A percentile compares a stretch with the other conserved stretches of the same genome.
These are phyloP conservation scores for Termitomyces sp. DNA, from an alignment of 768 basidiomycete genomes.

Conservation along the genomic window DNA sequence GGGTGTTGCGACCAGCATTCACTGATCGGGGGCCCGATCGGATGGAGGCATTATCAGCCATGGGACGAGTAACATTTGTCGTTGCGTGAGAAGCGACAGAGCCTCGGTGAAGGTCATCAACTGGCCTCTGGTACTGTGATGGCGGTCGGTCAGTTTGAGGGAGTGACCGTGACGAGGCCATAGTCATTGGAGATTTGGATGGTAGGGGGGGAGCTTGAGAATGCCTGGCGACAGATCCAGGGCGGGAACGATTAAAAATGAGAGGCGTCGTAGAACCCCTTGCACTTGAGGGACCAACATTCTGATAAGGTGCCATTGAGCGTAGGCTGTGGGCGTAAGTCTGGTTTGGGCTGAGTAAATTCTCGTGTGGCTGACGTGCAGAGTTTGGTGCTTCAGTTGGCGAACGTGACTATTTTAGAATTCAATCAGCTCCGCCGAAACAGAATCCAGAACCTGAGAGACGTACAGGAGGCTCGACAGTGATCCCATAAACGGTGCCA, in stretches of 20 bases:
- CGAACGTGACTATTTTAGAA: slow-evolving; percentile 13
- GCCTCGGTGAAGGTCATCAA: neutral
- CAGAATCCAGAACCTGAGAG: neutral
- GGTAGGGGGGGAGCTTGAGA: neutral
- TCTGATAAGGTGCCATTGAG: slow-evolving; percentile 1
- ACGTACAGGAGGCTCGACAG: slow-evolving; percentile 19
- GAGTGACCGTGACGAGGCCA: neutral
- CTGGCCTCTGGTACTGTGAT: slow-evolving; percentile 1
- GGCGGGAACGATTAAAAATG: neutral
- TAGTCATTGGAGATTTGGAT: neutral
- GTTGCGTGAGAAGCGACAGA: slow-evolving; percentile 3
- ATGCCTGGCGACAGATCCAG: slow-evolving; percentile 5
- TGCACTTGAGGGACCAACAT: neutral
- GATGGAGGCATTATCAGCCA: slow-evolving; percentile 1
- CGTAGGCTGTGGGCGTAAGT: slow-evolving; percentile 1
- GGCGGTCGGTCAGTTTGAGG: neutral
- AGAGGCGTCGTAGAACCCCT: neutral
- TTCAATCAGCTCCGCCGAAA: neutral
- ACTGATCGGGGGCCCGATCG: slow-evolving; percentile 1
- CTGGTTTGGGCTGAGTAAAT: slow-evolving; percentile 12
- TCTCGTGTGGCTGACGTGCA: slow-evolving; percentile 2
- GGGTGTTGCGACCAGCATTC: neutral
- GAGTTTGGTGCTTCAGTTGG: slow-evolving; percentile 15
- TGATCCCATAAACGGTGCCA: slow-evolving; percentile 16
- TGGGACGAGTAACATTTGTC: neutral